A percentile compares a stretch with the other conserved stretches of the same genome.
Conservation (phyloP, 2,329 filamentous ascomycete species). For the Aspergillus arachidicola region DNA sequence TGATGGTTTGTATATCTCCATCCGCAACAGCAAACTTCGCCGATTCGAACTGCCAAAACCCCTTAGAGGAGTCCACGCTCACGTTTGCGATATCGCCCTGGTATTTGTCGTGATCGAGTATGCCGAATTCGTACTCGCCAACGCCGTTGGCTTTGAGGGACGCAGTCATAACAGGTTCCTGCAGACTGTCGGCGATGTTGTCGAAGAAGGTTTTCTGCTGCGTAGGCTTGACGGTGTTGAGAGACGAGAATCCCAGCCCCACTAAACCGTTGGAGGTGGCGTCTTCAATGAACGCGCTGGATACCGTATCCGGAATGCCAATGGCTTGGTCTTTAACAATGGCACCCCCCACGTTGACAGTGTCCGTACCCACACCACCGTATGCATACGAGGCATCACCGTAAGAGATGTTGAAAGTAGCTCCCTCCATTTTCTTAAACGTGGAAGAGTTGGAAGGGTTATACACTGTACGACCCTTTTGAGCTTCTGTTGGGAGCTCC, state of each 20-base stretch:
- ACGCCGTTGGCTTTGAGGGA: conserved; percentile 62
- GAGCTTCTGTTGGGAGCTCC: conserved; percentile 50
- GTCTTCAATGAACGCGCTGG: conserved; percentile 61
- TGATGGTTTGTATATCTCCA: conserved; percentile 39
- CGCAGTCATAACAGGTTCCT: conserved; percentile 70
- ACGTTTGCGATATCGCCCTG: conserved; percentile 64
- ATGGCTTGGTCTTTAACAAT: conserved; percentile 65
- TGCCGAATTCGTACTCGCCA: conserved; percentile 75
- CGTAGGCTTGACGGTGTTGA: conserved; percentile 66
- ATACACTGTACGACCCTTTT: conserved; percentile 58
- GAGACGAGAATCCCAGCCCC: conserved; percentile 65
- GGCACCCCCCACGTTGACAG: conserved; percentile 67
- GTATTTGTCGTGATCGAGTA: conserved; percentile 66
- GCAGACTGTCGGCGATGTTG: conserved; percentile 64
- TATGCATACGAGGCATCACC: conserved; percentile 66
- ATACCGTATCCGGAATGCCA: conserved; percentile 65
- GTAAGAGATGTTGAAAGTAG: conserved; percentile 67
- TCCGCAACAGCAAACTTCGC: conserved; percentile 59
- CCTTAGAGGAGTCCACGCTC: conserved; percentile 61
- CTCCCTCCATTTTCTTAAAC: conserved; percentile 52
- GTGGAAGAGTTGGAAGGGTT: conserved; percentile 56
- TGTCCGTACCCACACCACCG: conserved; percentile 68
- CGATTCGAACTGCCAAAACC: conserved; percentile 71
- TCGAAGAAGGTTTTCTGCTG: conserved; percentile 74
- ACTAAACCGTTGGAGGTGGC: conserved; percentile 68